Evolutionary conservation across 2,329 filamentous ascomycete species (phyloP).

Genomic region (Hyphodiscus sp.): DNA sequence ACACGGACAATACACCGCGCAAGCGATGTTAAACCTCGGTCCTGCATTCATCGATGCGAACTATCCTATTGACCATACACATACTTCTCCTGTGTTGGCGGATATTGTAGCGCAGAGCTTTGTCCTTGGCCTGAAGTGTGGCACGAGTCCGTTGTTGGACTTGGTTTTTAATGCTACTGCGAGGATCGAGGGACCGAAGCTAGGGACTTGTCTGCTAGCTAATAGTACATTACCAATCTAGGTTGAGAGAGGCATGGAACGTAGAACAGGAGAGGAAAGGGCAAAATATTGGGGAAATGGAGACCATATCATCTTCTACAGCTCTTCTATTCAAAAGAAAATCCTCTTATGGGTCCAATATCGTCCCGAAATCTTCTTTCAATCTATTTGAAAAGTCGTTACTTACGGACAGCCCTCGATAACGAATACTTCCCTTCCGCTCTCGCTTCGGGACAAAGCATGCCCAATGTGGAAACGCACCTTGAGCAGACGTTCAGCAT

Average conservation of each 20-base stretch:
- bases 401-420: too few relatives aligned
- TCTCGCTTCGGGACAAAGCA: too few relatives aligned
- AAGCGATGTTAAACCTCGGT: constrained; percentile 32
- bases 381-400: too few relatives aligned
- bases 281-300: too few relatives aligned
- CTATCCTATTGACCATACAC: constrained; percentile 53
- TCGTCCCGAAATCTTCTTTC: too few relatives aligned
- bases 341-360: too few relatives aligned
- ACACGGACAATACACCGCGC: constrained; percentile 18
- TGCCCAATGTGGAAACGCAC: too few relatives aligned
- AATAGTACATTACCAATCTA: constrained; percentile 16
- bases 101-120: constrained; percentile 48
- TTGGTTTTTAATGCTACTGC: constrained; percentile 15
- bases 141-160: constrained; percentile 8
- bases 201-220: constrained; percentile 14
- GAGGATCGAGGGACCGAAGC: constrained; percentile 11
- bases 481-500: too few relatives aligned
- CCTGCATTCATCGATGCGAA: constrained; percentile 39
- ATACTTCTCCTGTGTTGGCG: constrained; percentile 48
- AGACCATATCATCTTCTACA: too few relatives aligned
- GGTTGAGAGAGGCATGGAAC: neutral
- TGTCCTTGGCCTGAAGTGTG: constrained; percentile 20
- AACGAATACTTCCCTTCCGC: too few relatives aligned
- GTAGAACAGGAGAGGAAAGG: neutral
- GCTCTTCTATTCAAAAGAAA: too few relatives aligned